Percentiles rank a stretch among this genome's conserved stretches.
phyloP scores from a whole-genome alignment of 495 filamentous ascomycete genomes.

The Aeminium ludgeri region DNA sequence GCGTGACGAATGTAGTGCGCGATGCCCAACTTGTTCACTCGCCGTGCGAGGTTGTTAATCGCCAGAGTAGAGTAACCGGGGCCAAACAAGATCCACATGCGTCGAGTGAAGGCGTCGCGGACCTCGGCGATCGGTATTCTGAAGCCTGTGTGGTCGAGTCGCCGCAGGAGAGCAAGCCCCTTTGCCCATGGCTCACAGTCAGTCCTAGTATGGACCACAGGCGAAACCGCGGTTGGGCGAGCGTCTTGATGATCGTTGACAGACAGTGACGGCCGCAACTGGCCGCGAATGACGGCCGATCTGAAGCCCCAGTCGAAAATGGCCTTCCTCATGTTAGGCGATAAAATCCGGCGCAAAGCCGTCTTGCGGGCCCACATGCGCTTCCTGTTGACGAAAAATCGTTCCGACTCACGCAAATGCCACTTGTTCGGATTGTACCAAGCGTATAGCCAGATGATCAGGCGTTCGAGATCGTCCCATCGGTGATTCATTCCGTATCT shows the following conservation, averaged over 20 bases:
- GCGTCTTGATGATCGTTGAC: too few species aligned
- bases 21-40: constrained; percentile 7
- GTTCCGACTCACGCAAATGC: neutral
- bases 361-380: neutral
- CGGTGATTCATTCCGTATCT: constrained; percentile 33
- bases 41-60: constrained; percentile 18
- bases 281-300: constrained; percentile 16
- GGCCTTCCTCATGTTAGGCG: constrained; percentile 30
- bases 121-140: constrained; percentile 25
- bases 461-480: constrained; percentile 26
- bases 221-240: too few species aligned
- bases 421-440: neutral
- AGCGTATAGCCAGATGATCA: constrained; percentile 18
- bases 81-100: constrained; percentile 36
- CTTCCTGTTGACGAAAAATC: neutral
- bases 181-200: constrained; percentile 28
- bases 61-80: constrained; percentile 18
- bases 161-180: constrained; percentile 35
- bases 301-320: constrained; percentile 46
- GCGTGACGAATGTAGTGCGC: constrained; percentile 15
- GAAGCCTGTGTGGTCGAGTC: constrained; percentile 32
- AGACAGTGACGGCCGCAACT: neutral
- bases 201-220: too few species aligned
- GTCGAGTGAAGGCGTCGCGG: constrained; percentile 29
- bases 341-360: constrained; percentile 25